These are phyloP conservation scores for Phytopythium montanum DNA, from an alignment of 352 stramenopile genomes.

Conservation along the genomic window DNA sequence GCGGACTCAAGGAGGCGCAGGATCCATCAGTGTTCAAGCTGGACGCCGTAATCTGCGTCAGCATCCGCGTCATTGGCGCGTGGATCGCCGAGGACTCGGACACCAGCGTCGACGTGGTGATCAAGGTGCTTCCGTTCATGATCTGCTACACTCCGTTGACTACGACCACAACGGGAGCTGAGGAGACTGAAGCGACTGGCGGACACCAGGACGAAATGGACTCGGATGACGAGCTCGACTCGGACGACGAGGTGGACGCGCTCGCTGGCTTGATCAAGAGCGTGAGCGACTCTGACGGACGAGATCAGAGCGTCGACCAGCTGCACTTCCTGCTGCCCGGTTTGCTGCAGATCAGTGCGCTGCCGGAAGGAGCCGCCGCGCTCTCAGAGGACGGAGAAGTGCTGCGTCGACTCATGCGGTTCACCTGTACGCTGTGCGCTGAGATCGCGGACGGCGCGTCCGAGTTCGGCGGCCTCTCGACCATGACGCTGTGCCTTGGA, in stretches of 20 bases:
- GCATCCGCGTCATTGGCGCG: constrained; percentile 65
- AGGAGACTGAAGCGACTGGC: constrained; percentile 10
- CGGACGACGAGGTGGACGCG: constrained; percentile 61
- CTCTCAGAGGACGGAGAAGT: constrained; percentile 61
- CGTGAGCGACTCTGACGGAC: constrained; percentile 23
- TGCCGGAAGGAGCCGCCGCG: constrained; percentile 43
- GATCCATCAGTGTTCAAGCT: constrained; percentile 41
- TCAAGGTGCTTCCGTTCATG: constrained; percentile 76
- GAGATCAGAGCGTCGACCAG: constrained; percentile 51
- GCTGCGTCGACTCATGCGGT: constrained; percentile 65
- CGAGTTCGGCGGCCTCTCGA: constrained; percentile 52
- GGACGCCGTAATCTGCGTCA: constrained; percentile 75
- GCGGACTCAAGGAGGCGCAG: constrained; percentile 32
- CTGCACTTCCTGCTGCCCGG: constrained; percentile 83
- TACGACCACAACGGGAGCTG: constrained; percentile 11
- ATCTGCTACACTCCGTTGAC: constrained; percentile 64
- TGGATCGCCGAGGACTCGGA: constrained; percentile 86
- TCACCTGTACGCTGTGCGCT: constrained; percentile 66
- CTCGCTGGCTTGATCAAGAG: constrained; percentile 41
- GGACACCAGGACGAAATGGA: constrained; percentile 18
- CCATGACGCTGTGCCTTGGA: constrained; percentile 70
- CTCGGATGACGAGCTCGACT: constrained; percentile 72
- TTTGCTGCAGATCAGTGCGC: constrained; percentile 72
- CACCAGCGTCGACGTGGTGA: constrained; percentile 55
- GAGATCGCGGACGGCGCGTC: constrained; percentile 45